Conservation (phyloP, 257 asterid species). For the Jacaranda copaia region DNA sequence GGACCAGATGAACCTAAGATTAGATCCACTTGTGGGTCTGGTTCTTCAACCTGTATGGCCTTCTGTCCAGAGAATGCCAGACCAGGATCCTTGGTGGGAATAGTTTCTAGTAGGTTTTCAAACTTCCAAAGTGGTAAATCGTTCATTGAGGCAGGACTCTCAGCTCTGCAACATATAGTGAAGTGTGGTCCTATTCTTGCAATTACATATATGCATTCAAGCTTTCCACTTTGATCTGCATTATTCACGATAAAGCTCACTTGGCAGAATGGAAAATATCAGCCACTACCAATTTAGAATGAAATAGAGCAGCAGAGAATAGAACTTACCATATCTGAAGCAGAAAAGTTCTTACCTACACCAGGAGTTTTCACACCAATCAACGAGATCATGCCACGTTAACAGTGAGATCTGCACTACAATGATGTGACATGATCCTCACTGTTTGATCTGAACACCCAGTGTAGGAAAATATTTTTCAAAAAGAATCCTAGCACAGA, state of each 20-base stretch:
- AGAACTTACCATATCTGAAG: constrained; percentile 10
- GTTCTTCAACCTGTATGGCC: constrained; percentile 97
- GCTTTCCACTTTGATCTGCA: constrained; percentile 99
- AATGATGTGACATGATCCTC: constrained; percentile 2
- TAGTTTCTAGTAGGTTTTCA: constrained; percentile 82
- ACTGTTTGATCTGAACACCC: constrained; percentile 20
- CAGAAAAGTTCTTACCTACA: constrained; percentile 29
- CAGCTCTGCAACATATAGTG: constrained; percentile 94
- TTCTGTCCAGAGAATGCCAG: constrained; percentile 95
- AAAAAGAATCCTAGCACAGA: constrained; percentile 10
- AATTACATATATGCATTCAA: constrained; percentile 89
- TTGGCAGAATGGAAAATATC: constrained; percentile 19
- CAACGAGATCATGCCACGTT: neutral
- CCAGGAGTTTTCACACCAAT: constrained; percentile 22
- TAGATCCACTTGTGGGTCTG: constrained; percentile 96
- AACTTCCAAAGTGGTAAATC: constrained; percentile 95
- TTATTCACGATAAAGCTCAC: constrained; percentile 38
- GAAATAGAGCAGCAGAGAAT: constrained; percentile 26
- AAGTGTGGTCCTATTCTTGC: constrained; percentile 89
- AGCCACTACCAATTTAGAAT: neutral
- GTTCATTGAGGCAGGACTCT: constrained; percentile 95
- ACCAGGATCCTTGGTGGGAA: constrained; percentile 86
- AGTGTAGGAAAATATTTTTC: constrained; percentile 19
- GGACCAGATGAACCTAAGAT: constrained; percentile 79
- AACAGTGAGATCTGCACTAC: constrained; percentile 2